Evolutionary conservation across 106 monocot genomes (phyloP), one percentile per base, ranked within the genome.

Genomic region (Acorus calamus): DNA sequence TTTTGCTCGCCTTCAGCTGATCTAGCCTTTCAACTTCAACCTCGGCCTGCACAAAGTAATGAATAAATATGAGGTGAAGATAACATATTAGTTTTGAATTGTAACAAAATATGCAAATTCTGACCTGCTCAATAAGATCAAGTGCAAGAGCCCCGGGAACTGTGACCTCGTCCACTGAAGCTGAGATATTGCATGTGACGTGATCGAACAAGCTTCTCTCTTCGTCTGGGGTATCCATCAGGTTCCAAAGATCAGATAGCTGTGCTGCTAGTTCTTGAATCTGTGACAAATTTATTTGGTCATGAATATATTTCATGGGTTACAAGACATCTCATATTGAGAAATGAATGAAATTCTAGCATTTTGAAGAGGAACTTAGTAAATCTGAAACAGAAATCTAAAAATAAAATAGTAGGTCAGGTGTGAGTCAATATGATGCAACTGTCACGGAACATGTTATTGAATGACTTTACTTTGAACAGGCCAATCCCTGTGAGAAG

Each of bases 21-120:
- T 93, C 92, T 8, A 93, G 59, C 67, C 88, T 88, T 73, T 93
- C 84, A 52, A 93, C 92, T 83, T 93, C 92, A 42, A 93, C 68
- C 70, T 88, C 88, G 50, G 85, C 88, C 92, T 93, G 11, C 49
- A 69, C 4, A 49, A 7, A 50, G 46, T 50, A 68, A 55, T 51
- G 47, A 49, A 8, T 54, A 8, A 4, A 48, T 11, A 57, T 56
- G 13, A 54, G 54, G 3, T 12, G 11, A 2, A 54, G n/a, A 50
- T 4, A 64, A 56, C 8, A 45, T 9, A 11, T 46, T 13, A 14
- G 7, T 62, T 13, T 10, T 44, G 10, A 11, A 41, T 4, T 5
- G 3, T 45, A n/a, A 67, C 45, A 3, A 55, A 46, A 46, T n/a
- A 52, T 53, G 45, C 47, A 49, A 48, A 7, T 45, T 45, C 64